Base-by-base conservation (phyloP, 129 eudicot genomes). In the Dittrichia graveolens region DNA sequence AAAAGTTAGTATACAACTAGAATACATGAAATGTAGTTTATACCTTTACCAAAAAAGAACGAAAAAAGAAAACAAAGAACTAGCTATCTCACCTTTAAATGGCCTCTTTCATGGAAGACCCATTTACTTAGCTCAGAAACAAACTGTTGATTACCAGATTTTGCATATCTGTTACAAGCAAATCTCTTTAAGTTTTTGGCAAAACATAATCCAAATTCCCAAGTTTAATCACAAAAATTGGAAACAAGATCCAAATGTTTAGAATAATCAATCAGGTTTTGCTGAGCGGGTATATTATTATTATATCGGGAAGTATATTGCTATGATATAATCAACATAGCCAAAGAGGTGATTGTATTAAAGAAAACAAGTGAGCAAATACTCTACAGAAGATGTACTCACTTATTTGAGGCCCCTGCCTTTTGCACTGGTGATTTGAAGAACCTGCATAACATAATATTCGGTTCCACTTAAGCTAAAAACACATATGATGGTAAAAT, bases 31-130 rank as follows among this genome's bases (percentile, higher is more conserved):
- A 31, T 19, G 64, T 5, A 61, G 52, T 10, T 16, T 41, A n/a
- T 43, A 62, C 6, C 8, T 39, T n/a, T 44, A 78, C 7, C 40
- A 39, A 40, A 35, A 31, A 10, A 14, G 5, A 60, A 14, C 3
- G 5, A 12, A 46, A 8, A 45, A 13, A 13, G 8, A 37, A 24
- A 46, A 61, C n/a, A 14, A 5, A 2, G 31, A 46, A 18, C 8
- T 16, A 73, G 16, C 53, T 6, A 47, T 59, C n/a, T 68, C 55
- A 94, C 99, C 96, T 90, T 95, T 38, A 95, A 89, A 74, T 95
- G 99, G 68, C 99, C 99, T 58, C 97, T 88, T 83, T 95, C 99
- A 80, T 90, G 99, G 87, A 95, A 95, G 73, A 90, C 86, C 98
- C 98, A 94, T 83, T 90, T 94, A 91, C 98, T 90, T 69, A 90